Evolutionary conservation across 768 basidiomycete species (phyloP), one percentile per base, ranked within the genome.

Genomic region (Lentinula sp.): DNA sequence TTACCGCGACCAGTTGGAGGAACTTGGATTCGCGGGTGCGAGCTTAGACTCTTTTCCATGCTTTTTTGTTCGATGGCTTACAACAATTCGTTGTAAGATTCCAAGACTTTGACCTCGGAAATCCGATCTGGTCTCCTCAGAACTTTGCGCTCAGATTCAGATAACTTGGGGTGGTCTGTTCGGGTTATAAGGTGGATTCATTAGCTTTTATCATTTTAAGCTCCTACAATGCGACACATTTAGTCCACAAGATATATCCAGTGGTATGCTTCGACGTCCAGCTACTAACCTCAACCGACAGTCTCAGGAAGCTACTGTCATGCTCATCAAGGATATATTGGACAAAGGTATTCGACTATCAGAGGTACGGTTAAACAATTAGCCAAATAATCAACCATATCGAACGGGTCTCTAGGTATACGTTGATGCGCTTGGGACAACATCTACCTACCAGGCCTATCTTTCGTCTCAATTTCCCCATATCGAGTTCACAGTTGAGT

Each of bases 361-460:
- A 34, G 89, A 96, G 70, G 94, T 89, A 62, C 57, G 75, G 62
- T 8, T 56, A 23, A 28, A 43, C 4, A 51, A 35, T 3, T 4
- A 28, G 23, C 16, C 4, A 56, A 28, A 16, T 15, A 40, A 28
- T 13, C 45, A 16, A 11, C 8, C 9, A n/a, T 40, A 50, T n/a
- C 42, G 23, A 51, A 18, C 39, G 32, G 45, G 18, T 23, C 7
- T 56, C 31, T 65, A 96, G 90, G 87, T 94, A 18, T 97, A 89
- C 67, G 96, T 99, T 61, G 97, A 99, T 70, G 95, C 97, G 0
- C 82, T 99, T 3, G 97, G 97, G 16, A 87, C 85, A 15, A 89
- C 93, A 1, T 83, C 84, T 16, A 87, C 88, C 50, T 98, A 97
- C 73, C 86, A 97, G 74, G 79, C 83, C 23, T 89, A 91, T 68